A percentile compares a stretch with the other conserved stretches of the same genome.
phyloP scores from a whole-genome alignment of 805 yeast species.

The Yamadazyma paraphyllophila region DNA sequence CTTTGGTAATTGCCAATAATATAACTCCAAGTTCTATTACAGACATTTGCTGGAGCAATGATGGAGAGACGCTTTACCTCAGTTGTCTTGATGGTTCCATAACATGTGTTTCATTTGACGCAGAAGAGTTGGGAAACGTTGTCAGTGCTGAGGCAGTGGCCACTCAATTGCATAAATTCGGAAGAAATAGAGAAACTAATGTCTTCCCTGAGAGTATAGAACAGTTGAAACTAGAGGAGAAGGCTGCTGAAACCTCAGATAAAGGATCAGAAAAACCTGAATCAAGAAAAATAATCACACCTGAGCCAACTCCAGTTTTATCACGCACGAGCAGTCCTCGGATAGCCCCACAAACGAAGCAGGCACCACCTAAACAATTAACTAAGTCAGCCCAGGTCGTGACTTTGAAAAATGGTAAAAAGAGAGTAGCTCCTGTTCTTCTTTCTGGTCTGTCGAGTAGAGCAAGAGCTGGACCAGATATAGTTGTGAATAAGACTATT shows the following conservation, averaged over 20 bases:
- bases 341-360: background rate
- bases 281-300: slow-evolving; percentile 3
- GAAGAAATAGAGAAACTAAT: slow-evolving; percentile 81
- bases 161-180: slow-evolving; percentile 73
- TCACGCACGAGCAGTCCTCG: background rate
- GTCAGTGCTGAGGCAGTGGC: slow-evolving; percentile 64
- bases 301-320: background rate
- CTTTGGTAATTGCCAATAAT: slow-evolving; percentile 77
- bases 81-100: slow-evolving; percentile 86
- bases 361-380: slow-evolving; percentile 1
- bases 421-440: slow-evolving; percentile 69
- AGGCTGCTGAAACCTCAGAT: slow-evolving; percentile 12
- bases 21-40: slow-evolving; percentile 76
- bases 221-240: slow-evolving; percentile 72
- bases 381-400: slow-evolving; percentile 39
- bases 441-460: slow-evolving; percentile 42
- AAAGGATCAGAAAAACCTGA: background rate
- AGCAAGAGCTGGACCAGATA: background rate
- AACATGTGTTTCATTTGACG: slow-evolving; percentile 61
- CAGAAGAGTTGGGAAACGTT: slow-evolving; percentile 60
- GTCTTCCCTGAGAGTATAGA: slow-evolving; percentile 84
- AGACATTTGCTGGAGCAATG: slow-evolving; percentile 86
- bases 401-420: slow-evolving; percentile 70
- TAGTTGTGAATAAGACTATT: slow-evolving; percentile 7
- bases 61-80: slow-evolving; percentile 69